Evolutionary conservation across 148 eudicot genomes (phyloP), one percentile per base, ranked within the genome.

Genomic region (Dianthus caryophyllus): DNA sequence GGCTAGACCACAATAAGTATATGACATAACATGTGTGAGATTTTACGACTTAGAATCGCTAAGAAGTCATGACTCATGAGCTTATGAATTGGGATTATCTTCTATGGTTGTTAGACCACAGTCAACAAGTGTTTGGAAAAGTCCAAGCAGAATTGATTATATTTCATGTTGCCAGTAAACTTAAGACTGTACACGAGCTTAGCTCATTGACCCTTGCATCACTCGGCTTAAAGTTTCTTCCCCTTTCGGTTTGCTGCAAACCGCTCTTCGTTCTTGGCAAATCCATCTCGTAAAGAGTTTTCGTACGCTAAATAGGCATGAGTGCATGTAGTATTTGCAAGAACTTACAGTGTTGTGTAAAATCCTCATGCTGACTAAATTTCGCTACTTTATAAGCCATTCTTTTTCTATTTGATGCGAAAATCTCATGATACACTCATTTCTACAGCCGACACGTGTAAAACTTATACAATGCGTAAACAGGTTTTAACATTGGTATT

Each of bases 401-500:
- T 50, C 25, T 0, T n/a, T 50, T 50, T n/a, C 25, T n/a, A n/a
- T 6, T n/a, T 50, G 24, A 50, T 50, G 8, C 44, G 2, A 48
- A 48, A 0, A 4, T 20, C 24, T 50, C 54, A 50, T 50, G 9
- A 20, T 50, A 21, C 54, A 5, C 54, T 50, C 22, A 50, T 50
- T n/a, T 20, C 5, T 50, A 6, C 7, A 18, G 11, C 54, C 27
- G 9, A 22, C 26, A 21, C 13, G 39, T 10, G 20, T 39, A 22
- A 22, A 18, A 68, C 73, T 75, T n/a, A 30, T 65, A 53, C 47
- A 25, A 36, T 76, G 46, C 27, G 65, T 38, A 39, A 70, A 62
- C 85, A 93, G 98, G 96, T 87, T 46, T 71, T 84, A 55, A 72
- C 79, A 26, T 73, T 66, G 76, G 64, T 88, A 57, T 54, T 86